Evolutionary conservation across 345 rosid species (phyloP).

Genomic region (Citrus inodora): DNA sequence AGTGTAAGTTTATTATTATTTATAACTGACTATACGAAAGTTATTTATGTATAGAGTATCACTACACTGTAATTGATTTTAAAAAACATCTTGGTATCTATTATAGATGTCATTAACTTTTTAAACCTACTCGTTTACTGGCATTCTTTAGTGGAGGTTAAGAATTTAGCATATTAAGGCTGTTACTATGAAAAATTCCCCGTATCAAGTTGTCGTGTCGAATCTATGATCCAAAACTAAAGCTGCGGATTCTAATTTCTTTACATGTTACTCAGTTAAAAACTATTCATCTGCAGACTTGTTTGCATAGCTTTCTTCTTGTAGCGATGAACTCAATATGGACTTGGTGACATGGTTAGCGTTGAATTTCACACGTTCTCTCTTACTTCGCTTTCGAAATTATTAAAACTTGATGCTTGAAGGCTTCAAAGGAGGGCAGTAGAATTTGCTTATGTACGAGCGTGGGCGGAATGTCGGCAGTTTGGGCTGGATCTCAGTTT

Average conservation of each 20-base stretch:
- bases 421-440: no score
- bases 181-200: not conserved
- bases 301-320: not conserved
- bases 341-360: not conserved
- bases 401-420: not conserved
- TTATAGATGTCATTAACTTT: not conserved
- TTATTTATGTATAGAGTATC: accelerated
- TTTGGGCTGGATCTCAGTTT: not conserved
- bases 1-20: accelerated
- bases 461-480: not conserved
- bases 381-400: not conserved
- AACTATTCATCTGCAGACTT: not conserved
- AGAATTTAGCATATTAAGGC: not conserved
- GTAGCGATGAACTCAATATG: not conserved
- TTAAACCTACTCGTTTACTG: not conserved
- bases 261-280: not conserved
- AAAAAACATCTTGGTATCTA: not conserved
- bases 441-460: not conserved
- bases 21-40: no score
- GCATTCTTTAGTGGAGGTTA: not conserved
- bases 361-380: not conserved
- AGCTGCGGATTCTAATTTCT: not conserved
- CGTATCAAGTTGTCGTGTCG: not conserved
- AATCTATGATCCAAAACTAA: not conserved
- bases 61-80: not conserved